Evolutionary conservation across 192 early-diverging fungal genomes (phyloP), one percentile per base, ranked within the genome.

Genomic region (Podochytrium sp.): DNA sequence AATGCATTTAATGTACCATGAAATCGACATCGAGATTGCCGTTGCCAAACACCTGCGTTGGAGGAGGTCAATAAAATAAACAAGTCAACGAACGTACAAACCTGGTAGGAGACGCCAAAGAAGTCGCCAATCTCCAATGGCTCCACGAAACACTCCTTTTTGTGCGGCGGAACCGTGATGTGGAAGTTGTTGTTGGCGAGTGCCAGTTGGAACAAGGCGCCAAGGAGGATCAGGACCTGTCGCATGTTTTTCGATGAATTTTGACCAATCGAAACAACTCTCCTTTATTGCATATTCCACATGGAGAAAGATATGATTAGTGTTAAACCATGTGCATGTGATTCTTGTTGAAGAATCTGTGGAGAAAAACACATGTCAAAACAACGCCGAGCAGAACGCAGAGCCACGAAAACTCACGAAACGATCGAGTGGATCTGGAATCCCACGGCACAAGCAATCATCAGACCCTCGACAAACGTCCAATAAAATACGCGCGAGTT

Each of bases 21-120:
- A 69, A 69, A 35, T 69, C 66, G 55, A 69, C 40, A 33, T 69
- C 66, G 33, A 69, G 34, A 38, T 56, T 69, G 0, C 18, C 32
- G 27, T 32, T 30, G 1, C 66, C 66, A 56, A 69, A 69, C 3
- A 69, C 66, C 66, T 69, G 27, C 12, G 23, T 20, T n/a, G 32
- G 6, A 34, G 18, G 37, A 35, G 5, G 12, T 61, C 59, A 34
- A 30, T 34, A 61, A 1, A 61, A 35, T 61, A 5, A 12, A 27
- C 59, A 20, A 61, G 37, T 7, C 30, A 34, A 61, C 23, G n/a
- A 61, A 61, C 18, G 4, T 20, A 20, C 18, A 61, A 61, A 55
- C 66, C 51, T 69, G 66, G 51, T 55, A 69, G 32, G 66, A 69
- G n/a, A 69, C 50, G 32, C 66, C 66, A 2, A 69, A 51, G 18